A percentile compares a stretch with the other conserved stretches of the same genome.
Conservation (phyloP, 192 early-diverging fungal species). For the Backusella tarrabulga region DNA sequence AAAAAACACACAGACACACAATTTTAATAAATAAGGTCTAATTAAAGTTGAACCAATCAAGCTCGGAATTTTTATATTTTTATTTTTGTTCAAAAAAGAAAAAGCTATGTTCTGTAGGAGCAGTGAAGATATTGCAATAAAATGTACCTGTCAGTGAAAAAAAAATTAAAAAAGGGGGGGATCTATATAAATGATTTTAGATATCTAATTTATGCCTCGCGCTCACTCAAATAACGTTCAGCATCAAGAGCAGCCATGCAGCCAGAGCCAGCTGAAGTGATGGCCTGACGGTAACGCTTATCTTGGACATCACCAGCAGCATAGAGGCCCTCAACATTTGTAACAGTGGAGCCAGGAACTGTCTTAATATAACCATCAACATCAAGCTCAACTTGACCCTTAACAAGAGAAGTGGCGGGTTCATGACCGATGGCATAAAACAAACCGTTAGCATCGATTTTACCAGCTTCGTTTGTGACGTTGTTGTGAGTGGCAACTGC, state of each 20-base stretch:
- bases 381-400: slow-evolving; percentile 80
- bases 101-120: neutral
- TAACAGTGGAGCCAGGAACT: slow-evolving; percentile 75
- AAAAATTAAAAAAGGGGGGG: slow-evolving; percentile 1
- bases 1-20: neutral
- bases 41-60: slow-evolving; percentile 1
- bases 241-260: slow-evolving; percentile 98
- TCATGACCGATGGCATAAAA: slow-evolving; percentile 99
- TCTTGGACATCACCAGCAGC: slow-evolving; percentile 99
- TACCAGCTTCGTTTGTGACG: slow-evolving; percentile 60
- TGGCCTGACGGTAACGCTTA: slow-evolving; percentile 93
- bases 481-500: slow-evolving; percentile 77
- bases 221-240: slow-evolving; percentile 91
- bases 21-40: neutral
- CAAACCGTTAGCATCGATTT: slow-evolving; percentile 82
- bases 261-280: slow-evolving; percentile 94
- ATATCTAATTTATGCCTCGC: slow-evolving; percentile 1
- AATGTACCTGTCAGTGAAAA: neutral
- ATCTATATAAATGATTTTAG: slow-evolving; percentile 5
- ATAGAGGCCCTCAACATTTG: slow-evolving; percentile 92
- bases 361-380: slow-evolving; percentile 88
- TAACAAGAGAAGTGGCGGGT: slow-evolving; percentile 78
- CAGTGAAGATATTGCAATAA: neutral
- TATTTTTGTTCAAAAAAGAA: neutral
- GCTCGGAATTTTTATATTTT: neutral